Conservation (phyloP, 306 rosid genomes). For the Prunus padus region DNA sequence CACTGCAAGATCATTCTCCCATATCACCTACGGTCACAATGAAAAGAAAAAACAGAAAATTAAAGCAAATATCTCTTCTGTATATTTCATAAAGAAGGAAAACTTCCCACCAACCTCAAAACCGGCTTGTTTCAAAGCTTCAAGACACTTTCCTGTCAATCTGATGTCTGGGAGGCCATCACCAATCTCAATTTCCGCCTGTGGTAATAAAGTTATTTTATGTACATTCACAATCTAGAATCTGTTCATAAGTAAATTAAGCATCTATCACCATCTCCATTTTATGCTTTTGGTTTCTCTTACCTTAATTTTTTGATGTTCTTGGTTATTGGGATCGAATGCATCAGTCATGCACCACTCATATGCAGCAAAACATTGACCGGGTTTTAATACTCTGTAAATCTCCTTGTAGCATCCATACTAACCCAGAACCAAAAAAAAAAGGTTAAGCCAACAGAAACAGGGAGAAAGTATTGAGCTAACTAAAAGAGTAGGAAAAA, state of each 20-base stretch:
- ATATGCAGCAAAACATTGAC: constrained; percentile 87
- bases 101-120: constrained; percentile 71
- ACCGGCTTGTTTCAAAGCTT: constrained; percentile 89
- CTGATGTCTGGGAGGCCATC: constrained; percentile 98
- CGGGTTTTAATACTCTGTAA: constrained; percentile 88
- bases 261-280: background rate
- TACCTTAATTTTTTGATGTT: constrained; percentile 88
- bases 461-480: background rate
- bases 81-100: constrained; percentile 8
- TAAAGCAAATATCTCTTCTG: constrained; percentile 11
- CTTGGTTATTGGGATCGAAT: constrained; percentile 70
- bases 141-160: constrained; percentile 75
- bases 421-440: constrained; percentile 30
- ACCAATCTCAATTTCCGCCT: constrained; percentile 96
- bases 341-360: constrained; percentile 98
- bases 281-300: constrained; percentile 7
- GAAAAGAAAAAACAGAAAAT: background rate
- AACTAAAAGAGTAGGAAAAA: background rate
- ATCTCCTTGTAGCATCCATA: constrained; percentile 95
- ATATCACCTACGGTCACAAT: constrained; percentile 54
- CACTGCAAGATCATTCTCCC: constrained; percentile 79
- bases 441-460: constrained; percentile 24
- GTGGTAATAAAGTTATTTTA: constrained; percentile 9
- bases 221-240: background rate
- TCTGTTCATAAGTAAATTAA: background rate